Evolutionary conservation across 139 green algal genomes (phyloP).

Genomic region (Chlamydomonas incerta): DNA sequence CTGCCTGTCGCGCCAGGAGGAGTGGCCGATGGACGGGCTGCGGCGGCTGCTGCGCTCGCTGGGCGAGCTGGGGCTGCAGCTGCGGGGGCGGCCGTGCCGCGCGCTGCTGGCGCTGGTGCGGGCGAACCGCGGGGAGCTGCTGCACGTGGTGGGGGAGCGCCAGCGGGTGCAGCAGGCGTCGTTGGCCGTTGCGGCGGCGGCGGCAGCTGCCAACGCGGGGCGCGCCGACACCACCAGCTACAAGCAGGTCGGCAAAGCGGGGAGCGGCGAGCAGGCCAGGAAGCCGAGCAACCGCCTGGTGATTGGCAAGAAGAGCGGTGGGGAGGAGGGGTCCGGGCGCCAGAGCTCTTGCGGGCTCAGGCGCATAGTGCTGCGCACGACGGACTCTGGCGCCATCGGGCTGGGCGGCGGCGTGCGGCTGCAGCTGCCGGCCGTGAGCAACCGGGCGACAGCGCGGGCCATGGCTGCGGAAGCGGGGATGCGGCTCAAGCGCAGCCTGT

Average conservation of each 20-base stretch:
- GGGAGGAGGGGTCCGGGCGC: too few relatives aligned
- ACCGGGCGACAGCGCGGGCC: not conserved
- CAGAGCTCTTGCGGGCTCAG: too few relatives aligned
- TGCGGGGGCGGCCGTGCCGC: not conserved
- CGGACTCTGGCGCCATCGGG: not conserved
- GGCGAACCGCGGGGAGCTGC: not conserved
- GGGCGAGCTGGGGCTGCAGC: not conserved
- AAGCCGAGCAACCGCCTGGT: too few relatives aligned
- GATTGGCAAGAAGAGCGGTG: too few relatives aligned
- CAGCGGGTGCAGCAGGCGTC: not conserved
- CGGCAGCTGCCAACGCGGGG: not conserved
- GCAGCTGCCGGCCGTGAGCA: not conserved
- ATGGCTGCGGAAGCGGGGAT: not conserved
- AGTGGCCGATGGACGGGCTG: not conserved
- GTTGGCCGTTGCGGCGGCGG: not conserved
- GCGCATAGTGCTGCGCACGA: not conserved
- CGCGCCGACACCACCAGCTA: not conserved
- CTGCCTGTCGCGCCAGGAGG: not conserved
- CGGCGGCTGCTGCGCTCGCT: conserved; percentile 3
- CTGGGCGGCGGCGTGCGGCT: not conserved
- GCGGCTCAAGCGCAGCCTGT: conserved; percentile 20
- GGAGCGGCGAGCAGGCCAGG: too few relatives aligned
- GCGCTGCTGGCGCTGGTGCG: conserved; percentile 14
- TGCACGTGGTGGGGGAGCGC: too few relatives aligned
- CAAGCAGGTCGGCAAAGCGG: not conserved